phyloP scores from a whole-genome alignment of 208 protist genomes.

The Acanthamoeba healyi region DNA sequence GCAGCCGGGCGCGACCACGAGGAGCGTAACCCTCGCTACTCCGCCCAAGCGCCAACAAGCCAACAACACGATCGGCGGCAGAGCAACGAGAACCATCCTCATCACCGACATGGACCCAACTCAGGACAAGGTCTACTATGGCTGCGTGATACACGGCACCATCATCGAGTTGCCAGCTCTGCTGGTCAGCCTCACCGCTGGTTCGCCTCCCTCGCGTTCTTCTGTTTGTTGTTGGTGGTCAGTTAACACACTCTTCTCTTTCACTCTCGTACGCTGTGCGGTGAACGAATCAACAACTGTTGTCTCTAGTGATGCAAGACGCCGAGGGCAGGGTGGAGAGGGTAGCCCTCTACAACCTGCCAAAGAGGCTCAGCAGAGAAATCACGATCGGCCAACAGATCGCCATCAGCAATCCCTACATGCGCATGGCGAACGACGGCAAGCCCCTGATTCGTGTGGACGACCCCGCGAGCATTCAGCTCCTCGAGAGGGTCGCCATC shows the following conservation, averaged over 20 bases:
- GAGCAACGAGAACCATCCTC: not conserved
- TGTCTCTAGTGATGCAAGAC: constrained; percentile 25
- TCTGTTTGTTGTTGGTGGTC: not conserved
- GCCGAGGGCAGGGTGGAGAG: not conserved
- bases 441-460: constrained; percentile 1
- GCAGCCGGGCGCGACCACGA: no score
- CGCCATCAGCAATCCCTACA: not conserved
- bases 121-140: not conserved
- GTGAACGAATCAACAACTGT: no score
- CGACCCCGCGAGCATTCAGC: not conserved
- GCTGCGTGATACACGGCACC: not conserved
- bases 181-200: not conserved
- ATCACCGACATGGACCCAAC: not conserved
- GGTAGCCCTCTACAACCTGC: not conserved
- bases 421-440: not conserved
- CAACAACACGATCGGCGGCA: not conserved
- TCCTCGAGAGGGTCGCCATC: not conserved
- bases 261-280: no score
- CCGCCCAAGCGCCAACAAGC: not conserved
- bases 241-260: not conserved
- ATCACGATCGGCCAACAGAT: not conserved
- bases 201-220: not conserved
- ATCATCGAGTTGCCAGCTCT: not conserved
- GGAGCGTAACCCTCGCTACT: no score
- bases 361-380: not conserved